Evolutionary conservation across 805 yeast species (phyloP), one percentile per base, ranked within the genome.

Genomic region (Sugiyamaella qingdaonensis): DNA sequence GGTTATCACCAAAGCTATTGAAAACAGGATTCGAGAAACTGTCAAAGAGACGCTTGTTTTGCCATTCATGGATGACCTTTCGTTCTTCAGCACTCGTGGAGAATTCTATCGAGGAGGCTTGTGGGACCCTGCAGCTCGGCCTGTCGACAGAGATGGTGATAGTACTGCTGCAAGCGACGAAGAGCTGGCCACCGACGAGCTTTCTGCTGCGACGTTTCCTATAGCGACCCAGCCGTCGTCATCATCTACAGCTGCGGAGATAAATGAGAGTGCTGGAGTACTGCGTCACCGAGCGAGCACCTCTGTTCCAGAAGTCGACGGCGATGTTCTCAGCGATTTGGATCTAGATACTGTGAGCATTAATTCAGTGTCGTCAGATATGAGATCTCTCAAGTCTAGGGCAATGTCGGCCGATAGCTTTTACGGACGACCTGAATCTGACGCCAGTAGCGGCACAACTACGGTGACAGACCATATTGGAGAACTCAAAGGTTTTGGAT

Each of bases 31-130:
- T 57, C 81, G 84, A 54, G 96, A 88, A 47, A 86, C 90, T 0
- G 75, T 92, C 37, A 81, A 77, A 56, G 94, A 88, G 33, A 79
- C 94, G 7, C 69, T 94, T 46, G 98, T 94, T 0, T 68, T 80
- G 32, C 99, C 99, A 1, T 82, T 76, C 62, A 86, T 89, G 90
- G 98, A 92, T 67, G 98, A 92, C 65, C 68, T 89, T 39, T 80
- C 83, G 0, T 86, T 88, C 64, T 86, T 76, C 63, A 73, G 80
- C 51, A 82, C 97, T 0, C 68, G 70, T 1, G 76, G 70, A 37
- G 95, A 88, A 58, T 68, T 88, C 11, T 94, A 82, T 67, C 78
- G 97, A 58, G 99, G 97, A 48, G 99, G 99, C 14, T 81, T 92
- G 21, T 92, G 98, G 98, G 90, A 85, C 58, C 73, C 74, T 19